A percentile compares a stretch with the other conserved stretches of the same genome.
Evolutionary conservation across 306 rosid genomes (phyloP).

Genomic region (Cicer chorassanicum): DNA sequence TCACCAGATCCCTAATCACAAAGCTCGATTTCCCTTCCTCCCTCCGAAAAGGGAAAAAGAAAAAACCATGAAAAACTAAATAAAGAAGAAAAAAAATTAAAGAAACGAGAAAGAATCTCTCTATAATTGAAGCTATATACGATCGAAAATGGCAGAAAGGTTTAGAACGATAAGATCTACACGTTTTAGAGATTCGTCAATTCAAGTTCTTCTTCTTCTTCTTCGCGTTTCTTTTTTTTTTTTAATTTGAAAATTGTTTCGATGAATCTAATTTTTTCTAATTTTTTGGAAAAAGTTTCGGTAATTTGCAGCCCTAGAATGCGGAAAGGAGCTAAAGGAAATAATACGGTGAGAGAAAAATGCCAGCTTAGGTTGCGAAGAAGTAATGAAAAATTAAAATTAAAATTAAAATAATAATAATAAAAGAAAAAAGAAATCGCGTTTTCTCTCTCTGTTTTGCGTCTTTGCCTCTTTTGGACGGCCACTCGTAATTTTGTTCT

Average conservation of each 20-base stretch:
- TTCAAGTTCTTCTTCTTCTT: slow-evolving; percentile 25
- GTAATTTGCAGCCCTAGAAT: slow-evolving; percentile 55
- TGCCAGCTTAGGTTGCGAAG: slow-evolving; percentile 30
- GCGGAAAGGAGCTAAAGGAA: slow-evolving; percentile 46
- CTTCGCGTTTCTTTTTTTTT: slow-evolving; percentile 38
- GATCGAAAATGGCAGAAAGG: slow-evolving; percentile 52
- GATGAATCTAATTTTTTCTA: slow-evolving; percentile 43
- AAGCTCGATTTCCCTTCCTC: slow-evolving; percentile 43
- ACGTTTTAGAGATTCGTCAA: slow-evolving; percentile 41
- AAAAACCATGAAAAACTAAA: slow-evolving; percentile 31
- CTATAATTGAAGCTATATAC: slow-evolving; percentile 13
- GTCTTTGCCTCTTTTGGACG: slow-evolving; percentile 36
- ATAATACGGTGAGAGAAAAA: slow-evolving; percentile 46
- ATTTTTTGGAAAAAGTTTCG: slow-evolving; percentile 52
- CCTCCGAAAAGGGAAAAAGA: slow-evolving; percentile 41
- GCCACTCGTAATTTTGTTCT: slow-evolving; percentile 37
- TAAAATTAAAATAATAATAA: too few species aligned
- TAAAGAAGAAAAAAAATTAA: neutral
- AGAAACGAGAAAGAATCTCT: slow-evolving; percentile 34
- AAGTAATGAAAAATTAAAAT: neutral
- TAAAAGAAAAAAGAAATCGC: slow-evolving; percentile 15
- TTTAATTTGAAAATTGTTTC: slow-evolving; percentile 27
- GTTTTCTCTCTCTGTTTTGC: neutral
- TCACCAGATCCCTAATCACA: slow-evolving; percentile 70
- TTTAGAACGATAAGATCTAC: slow-evolving; percentile 58